These are phyloP conservation scores for Didymella glomerata DNA, from an alignment of 2,329 filamentous ascomycete species.

Conservation along the genomic window DNA sequence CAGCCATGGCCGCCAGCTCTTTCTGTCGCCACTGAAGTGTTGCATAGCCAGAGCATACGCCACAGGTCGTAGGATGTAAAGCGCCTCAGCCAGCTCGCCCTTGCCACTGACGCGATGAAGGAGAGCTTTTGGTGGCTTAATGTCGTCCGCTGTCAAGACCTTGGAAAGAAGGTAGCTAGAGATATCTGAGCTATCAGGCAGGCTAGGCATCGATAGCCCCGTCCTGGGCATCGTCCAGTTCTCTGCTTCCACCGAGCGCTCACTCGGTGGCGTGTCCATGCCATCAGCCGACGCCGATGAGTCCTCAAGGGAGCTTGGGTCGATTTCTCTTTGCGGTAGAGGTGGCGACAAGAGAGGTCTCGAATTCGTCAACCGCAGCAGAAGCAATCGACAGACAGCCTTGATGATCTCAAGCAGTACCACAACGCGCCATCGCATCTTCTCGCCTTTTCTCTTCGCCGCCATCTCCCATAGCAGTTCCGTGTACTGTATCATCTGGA, in stretches of 20 bases:
- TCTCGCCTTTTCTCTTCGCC: conserved; percentile 84
- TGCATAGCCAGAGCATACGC: conserved; percentile 86
- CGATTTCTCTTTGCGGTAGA: conserved; percentile 83
- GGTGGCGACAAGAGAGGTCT: conserved; percentile 83
- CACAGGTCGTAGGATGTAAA: conserved; percentile 90
- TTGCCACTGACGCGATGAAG: conserved; percentile 78
- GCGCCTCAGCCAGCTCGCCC: conserved; percentile 84
- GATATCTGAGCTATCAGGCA: conserved; percentile 84
- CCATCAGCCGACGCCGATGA: conserved; percentile 56
- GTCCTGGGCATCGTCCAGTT: conserved; percentile 94
- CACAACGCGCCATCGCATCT: conserved; percentile 83
- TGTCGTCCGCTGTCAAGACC: conserved; percentile 93
- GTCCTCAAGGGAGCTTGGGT: conserved; percentile 69
- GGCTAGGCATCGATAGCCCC: conserved; percentile 80
- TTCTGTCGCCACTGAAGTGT: conserved; percentile 73
- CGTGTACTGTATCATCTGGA: conserved; percentile 93
- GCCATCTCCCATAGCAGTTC: conserved; percentile 98
- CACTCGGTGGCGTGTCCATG: conserved; percentile 57
- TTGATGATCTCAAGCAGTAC: conserved; percentile 87
- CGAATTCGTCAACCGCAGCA: conserved; percentile 83
- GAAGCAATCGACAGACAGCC: conserved; percentile 79
- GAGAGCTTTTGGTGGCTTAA: conserved; percentile 87
- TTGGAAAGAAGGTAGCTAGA: conserved; percentile 87
- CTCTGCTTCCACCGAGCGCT: conserved; percentile 54
- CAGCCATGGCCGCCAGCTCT: conserved; percentile 91